Evolutionary conservation across 176 grass and related monocot genomes (phyloP).

Genomic region (Oryza nivara): DNA sequence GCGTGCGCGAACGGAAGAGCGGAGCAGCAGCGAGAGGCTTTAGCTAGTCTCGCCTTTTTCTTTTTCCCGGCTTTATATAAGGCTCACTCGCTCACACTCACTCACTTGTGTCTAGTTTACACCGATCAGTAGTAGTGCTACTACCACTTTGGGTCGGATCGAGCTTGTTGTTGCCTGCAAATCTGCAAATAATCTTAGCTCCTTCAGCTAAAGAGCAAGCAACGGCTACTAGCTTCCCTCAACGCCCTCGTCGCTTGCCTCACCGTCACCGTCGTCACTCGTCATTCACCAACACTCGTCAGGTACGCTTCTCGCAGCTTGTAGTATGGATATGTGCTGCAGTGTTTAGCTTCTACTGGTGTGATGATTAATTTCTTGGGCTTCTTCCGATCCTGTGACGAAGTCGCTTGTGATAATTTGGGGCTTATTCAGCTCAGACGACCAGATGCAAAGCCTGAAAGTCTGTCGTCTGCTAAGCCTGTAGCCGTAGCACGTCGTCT

Average conservation of each 20-base stretch:
- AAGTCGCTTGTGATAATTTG: neutral
- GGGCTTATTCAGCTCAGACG: neutral
- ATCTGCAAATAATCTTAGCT: neutral
- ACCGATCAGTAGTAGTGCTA: too few species aligned
- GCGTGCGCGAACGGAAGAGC: neutral
- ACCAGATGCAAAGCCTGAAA: neutral
- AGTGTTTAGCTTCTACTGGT: too few species aligned
- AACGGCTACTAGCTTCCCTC: neutral
- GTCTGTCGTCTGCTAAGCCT: neutral
- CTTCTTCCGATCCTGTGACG: neutral
- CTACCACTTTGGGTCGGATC: neutral
- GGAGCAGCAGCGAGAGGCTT: neutral
- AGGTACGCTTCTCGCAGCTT: neutral
- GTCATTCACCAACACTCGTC: neutral
- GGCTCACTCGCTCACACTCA: neutral
- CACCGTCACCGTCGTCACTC: neutral
- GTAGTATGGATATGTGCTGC: too few species aligned
- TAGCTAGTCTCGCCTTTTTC: neutral
- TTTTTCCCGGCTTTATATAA: constrained; percentile 51
- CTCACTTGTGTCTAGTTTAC: neutral
- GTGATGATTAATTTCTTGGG: neutral
- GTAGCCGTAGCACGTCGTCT: neutral
- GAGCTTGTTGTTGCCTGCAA: neutral
- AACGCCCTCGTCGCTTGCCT: neutral
- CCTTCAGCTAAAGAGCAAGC: neutral